Base-by-base conservation (phyloP, 176 grass and related monocot species). In the Rhipidocladum racemiflorum region DNA sequence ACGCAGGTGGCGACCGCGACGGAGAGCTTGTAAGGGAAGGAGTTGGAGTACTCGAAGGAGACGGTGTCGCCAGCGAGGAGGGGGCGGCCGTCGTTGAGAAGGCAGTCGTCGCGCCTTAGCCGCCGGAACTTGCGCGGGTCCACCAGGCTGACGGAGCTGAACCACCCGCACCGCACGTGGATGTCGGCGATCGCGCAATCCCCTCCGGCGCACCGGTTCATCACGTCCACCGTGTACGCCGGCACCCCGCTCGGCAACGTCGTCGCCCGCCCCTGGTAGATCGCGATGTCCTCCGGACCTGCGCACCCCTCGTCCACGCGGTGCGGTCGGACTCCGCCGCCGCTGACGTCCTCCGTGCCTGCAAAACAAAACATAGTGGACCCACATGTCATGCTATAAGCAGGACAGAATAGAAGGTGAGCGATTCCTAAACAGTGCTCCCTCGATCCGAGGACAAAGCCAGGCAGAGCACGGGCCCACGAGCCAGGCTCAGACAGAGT, bases 11-110 rank as follows among this genome's bases (percentile, higher is more conserved):
- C 87, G 54, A 70, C 20, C 43, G 70, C 44, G 82, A 89, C 82
- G 34, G 87, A 81, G 20, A 89, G 87, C 9, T 61, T 53, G 82
- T 89, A 89, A 24, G 43, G 77, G 76, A 89, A 98, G 18, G 95
- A 93, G 82, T 98, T 97, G 86, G 95, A 76, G 89, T 98, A 98
- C 70, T 89, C 80, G 79, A 98, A 98, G 48, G 95, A 91, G 38
- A 98, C 4, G 16, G 86, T 81, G 62, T 89, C 87, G 13, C 95
- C 92, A 12, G 88, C 75, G 30, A 78, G 86, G 18, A 98, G 32
- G 3, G 92, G 78, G 14, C 83, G 90, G 13, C 92, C 95, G 74
- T 93, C 88, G 88, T 98, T 94, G 81, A 98, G 46, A 65, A 98
- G 91, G 90, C 95, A 98, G 77, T 98, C 92, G 64, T 95, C 73